These are phyloP conservation scores for Phytophthora quininea DNA, from an alignment of 352 stramenopile genomes.

Conservation along the genomic window DNA sequence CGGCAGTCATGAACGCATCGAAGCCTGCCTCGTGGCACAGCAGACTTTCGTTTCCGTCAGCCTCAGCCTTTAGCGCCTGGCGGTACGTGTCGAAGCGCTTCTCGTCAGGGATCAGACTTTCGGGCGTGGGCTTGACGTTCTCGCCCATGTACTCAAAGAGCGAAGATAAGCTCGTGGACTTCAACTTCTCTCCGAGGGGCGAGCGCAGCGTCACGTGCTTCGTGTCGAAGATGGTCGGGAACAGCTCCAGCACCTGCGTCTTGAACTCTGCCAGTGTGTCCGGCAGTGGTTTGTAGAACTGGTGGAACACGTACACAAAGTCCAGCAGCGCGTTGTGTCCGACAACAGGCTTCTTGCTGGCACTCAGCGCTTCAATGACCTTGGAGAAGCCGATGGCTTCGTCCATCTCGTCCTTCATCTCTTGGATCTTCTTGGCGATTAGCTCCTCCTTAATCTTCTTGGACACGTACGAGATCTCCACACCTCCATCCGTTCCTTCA, in stretches of 20 bases:
- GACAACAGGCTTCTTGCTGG: constrained; percentile 78
- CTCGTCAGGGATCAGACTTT: constrained; percentile 60
- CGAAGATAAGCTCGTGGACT: constrained; percentile 62
- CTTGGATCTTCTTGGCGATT: constrained; percentile 50
- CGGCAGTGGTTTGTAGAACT: constrained; percentile 84
- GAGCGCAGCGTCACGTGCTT: constrained; percentile 75
- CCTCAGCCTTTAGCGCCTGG: constrained; percentile 55
- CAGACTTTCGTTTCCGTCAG: constrained; percentile 52
- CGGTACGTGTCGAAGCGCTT: constrained; percentile 70
- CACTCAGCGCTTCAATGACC: constrained; percentile 75
- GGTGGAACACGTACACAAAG: constrained; percentile 85
- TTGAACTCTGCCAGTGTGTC: constrained; percentile 76
- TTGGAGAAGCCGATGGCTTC: constrained; percentile 78
- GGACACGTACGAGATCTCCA: constrained; percentile 68
- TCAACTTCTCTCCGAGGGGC: constrained; percentile 54
- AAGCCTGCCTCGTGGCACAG: constrained; percentile 87
- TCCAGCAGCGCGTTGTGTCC: constrained; percentile 87
- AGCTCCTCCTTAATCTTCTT: constrained; percentile 72
- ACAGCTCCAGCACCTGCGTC: constrained; percentile 63
- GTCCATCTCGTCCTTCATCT: constrained; percentile 68
- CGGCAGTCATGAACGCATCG: constrained; percentile 85
- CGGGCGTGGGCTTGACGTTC: constrained; percentile 59
- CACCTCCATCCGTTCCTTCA: constrained; percentile 43
- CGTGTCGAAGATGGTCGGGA: constrained; percentile 82
- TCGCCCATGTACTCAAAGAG: constrained; percentile 84